These are phyloP conservation scores for Nigrograna mackinnonii DNA, from an alignment of 2,329 filamentous ascomycete genomes.

Conservation along the genomic window DNA sequence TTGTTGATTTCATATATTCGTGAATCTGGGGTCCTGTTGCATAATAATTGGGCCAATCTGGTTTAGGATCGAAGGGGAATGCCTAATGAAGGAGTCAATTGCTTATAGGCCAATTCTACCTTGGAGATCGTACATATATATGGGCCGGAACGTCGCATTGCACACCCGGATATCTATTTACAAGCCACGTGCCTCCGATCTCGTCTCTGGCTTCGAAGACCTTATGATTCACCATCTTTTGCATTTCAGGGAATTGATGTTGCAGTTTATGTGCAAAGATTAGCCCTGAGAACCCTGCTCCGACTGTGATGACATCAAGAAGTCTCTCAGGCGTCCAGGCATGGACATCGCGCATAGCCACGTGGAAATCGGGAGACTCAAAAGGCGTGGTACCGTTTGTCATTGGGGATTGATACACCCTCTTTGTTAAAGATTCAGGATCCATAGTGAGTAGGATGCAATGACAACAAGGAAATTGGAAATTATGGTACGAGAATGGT, in stretches of 20 bases:
- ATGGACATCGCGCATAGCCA: too few relatives aligned
- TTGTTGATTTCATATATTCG: slow-evolving; percentile 38
- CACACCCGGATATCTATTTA: slow-evolving; percentile 47
- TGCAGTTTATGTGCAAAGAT: slow-evolving; percentile 9
- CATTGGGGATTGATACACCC: too few relatives aligned
- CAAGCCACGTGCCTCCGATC: slow-evolving; percentile 41
- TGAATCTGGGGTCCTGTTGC: slow-evolving; percentile 38
- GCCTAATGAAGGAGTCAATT: too few relatives aligned
- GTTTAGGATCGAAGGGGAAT: slow-evolving; percentile 43
- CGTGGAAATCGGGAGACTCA: too few relatives aligned
- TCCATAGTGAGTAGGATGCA: too few relatives aligned
- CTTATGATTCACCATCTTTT: slow-evolving; percentile 38
- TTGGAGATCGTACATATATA: slow-evolving; percentile 31
- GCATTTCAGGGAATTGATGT: slow-evolving; percentile 18
- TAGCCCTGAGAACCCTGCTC: slow-evolving; percentile 7
- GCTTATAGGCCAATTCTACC: too few relatives aligned
- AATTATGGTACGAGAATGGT: too few relatives aligned
- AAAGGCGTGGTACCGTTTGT: too few relatives aligned
- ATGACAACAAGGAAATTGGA: too few relatives aligned
- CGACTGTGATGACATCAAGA: slow-evolving; percentile 16
- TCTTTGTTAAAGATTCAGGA: too few relatives aligned
- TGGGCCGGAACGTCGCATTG: slow-evolving; percentile 38
- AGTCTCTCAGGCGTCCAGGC: slow-evolving; percentile 19
- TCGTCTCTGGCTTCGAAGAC: slow-evolving; percentile 42
- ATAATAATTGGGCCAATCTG: slow-evolving; percentile 42